Evolutionary conservation across 2,329 filamentous ascomycete species (phyloP).

Genomic region (Hymenoscyphus infarciens): DNA sequence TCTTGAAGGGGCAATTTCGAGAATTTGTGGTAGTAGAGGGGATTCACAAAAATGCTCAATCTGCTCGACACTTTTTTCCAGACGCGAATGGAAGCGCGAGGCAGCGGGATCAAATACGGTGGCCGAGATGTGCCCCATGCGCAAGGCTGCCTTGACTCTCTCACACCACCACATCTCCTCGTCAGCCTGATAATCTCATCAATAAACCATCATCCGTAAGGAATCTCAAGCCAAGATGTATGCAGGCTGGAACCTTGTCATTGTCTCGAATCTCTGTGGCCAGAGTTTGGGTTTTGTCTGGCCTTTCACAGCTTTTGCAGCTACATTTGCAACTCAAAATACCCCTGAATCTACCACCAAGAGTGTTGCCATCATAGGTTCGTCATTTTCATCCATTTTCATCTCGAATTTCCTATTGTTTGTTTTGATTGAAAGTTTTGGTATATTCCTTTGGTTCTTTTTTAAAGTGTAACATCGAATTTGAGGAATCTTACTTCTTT

Average conservation of each 20-base stretch:
- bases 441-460: neutral
- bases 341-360: constrained; percentile 18
- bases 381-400: constrained; percentile 11
- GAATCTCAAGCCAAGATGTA: constrained; percentile 24
- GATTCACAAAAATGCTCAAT: constrained; percentile 16
- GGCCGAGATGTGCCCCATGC: constrained; percentile 8
- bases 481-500: neutral
- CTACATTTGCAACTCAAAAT: constrained; percentile 17
- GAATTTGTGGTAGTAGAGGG: constrained; percentile 12
- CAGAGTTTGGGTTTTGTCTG: constrained; percentile 31
- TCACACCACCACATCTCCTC: constrained; percentile 1
- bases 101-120: constrained; percentile 15
- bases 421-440: neutral
- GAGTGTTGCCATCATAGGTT: constrained; percentile 36
- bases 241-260: constrained; percentile 24
- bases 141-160: constrained; percentile 13
- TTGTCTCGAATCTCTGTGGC: constrained; percentile 23
- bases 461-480: neutral
- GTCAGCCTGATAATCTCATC: neutral
- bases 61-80: constrained; percentile 25
- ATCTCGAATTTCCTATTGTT: neutral
- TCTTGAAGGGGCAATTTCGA: constrained; percentile 14
- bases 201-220: neutral
- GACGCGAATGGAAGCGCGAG: constrained; percentile 22
- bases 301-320: constrained; percentile 29